Evolutionary conservation across 345 rosid species (phyloP).

Genomic region (Stellera chamaejasme): DNA sequence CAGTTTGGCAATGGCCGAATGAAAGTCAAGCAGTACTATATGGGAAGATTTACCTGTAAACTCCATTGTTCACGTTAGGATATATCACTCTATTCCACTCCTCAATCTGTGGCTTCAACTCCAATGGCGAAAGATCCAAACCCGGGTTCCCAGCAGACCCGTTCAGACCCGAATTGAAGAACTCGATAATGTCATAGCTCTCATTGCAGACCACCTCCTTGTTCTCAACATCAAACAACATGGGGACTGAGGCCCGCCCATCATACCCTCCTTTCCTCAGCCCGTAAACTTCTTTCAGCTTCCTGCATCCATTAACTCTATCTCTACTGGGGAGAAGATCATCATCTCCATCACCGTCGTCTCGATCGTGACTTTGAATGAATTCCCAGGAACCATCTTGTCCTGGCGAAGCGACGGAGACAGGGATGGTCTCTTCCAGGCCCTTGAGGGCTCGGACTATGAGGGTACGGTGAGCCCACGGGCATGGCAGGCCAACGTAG

Average conservation of each 20-base stretch:
- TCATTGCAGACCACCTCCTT: constrained; percentile 71
- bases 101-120: constrained; percentile 41
- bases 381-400: constrained; percentile 87
- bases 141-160: constrained; percentile 35
- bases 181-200: constrained; percentile 66
- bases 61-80: constrained; percentile 76
- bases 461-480: constrained; percentile 91
- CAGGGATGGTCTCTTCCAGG: constrained; percentile 51
- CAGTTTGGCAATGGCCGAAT: not conserved
- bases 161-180: constrained; percentile 62
- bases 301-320: constrained; percentile 46
- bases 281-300: constrained; percentile 60
- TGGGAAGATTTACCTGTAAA: constrained; percentile 45
- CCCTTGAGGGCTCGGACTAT: constrained; percentile 80
- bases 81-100: constrained; percentile 69
- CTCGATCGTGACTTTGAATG: constrained; percentile 9
- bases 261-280: constrained; percentile 51
- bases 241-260: constrained; percentile 77
- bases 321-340: constrained; percentile 51
- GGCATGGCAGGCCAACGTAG: constrained; percentile 89
- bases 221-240: constrained; percentile 62
- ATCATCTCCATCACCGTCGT: constrained; percentile 12
- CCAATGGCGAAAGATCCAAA: constrained; percentile 52
- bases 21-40: not conserved
- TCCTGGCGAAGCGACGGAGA: constrained; percentile 70